These are phyloP conservation scores for Pyronema omphalodes DNA, from an alignment of 495 filamentous ascomycete genomes.

Conservation along the genomic window DNA sequence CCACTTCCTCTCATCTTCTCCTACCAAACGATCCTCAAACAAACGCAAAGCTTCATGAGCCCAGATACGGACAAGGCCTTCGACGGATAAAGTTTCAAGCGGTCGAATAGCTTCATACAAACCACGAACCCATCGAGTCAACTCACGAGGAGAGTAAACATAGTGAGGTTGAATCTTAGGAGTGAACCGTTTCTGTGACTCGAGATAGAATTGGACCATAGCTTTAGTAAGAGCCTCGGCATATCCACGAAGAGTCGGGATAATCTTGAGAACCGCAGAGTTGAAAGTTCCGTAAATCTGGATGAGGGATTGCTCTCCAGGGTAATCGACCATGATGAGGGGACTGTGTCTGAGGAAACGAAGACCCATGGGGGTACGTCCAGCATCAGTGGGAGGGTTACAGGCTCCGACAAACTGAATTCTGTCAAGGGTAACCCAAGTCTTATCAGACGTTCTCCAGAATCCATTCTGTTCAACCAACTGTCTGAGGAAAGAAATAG, in stretches of 20 bases:
- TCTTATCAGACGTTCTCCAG: slow-evolving; percentile 93
- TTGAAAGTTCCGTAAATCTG: slow-evolving; percentile 99
- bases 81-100: slow-evolving; percentile 66
- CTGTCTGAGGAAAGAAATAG: slow-evolving; percentile 90
- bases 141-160: slow-evolving; percentile 94
- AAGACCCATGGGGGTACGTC: slow-evolving; percentile 80
- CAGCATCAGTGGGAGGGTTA: slow-evolving; percentile 97
- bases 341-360: slow-evolving; percentile 89
- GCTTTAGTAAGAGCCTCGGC: slow-evolving; percentile 85
- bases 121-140: slow-evolving; percentile 92
- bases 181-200: slow-evolving; percentile 85
- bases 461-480: slow-evolving; percentile 97
- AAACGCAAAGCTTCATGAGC: slow-evolving; percentile 89
- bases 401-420: slow-evolving; percentile 98
- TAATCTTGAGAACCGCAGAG: slow-evolving; percentile 84
- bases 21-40: slow-evolving; percentile 90
- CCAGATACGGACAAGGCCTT: slow-evolving; percentile 93
- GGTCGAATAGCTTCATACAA: slow-evolving; percentile 92
- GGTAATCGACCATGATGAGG: slow-evolving; percentile 97
- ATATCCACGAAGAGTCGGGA: slow-evolving; percentile 86
- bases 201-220: slow-evolving; percentile 91
- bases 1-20: slow-evolving; percentile 88
- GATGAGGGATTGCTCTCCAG: slow-evolving; percentile 75
- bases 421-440: slow-evolving; percentile 90
- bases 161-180: slow-evolving; percentile 95